phyloP scores from a whole-genome alignment of 148 eudicot species.

The Cornus kousa region DNA sequence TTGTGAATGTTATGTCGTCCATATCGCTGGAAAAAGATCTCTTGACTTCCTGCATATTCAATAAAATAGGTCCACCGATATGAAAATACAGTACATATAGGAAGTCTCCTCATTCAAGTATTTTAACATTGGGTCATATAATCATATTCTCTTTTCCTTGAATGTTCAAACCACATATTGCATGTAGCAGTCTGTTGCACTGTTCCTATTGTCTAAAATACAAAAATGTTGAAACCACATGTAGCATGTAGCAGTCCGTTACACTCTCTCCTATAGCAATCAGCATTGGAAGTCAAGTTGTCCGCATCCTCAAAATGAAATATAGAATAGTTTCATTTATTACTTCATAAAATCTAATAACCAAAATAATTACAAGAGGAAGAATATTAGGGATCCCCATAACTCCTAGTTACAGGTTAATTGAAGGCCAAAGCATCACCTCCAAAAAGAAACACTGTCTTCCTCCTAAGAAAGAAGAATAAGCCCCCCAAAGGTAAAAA shows the following conservation, averaged over 20 bases:
- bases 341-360: background rate
- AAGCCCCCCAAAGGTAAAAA: no score
- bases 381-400: background rate
- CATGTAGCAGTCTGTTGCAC: background rate
- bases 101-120: background rate
- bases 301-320: background rate
- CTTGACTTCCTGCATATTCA: conserved; percentile 58
- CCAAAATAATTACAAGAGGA: background rate
- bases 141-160: background rate
- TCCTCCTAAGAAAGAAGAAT: background rate
- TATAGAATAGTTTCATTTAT: background rate
- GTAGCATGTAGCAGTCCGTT: no score
- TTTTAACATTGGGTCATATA: background rate
- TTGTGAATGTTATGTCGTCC: conserved; percentile 64
- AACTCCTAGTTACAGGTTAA: background rate
- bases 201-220: background rate
- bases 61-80: background rate
- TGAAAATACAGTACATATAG: background rate
- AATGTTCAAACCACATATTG: background rate
- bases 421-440: background rate
- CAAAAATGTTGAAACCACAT: no score
- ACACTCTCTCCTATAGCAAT: background rate
- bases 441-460: background rate
- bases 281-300: background rate
- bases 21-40: conserved; percentile 61